phyloP scores from a whole-genome alignment of 1,139 yeast genomes.

The Sugiyamaella pinicola region DNA sequence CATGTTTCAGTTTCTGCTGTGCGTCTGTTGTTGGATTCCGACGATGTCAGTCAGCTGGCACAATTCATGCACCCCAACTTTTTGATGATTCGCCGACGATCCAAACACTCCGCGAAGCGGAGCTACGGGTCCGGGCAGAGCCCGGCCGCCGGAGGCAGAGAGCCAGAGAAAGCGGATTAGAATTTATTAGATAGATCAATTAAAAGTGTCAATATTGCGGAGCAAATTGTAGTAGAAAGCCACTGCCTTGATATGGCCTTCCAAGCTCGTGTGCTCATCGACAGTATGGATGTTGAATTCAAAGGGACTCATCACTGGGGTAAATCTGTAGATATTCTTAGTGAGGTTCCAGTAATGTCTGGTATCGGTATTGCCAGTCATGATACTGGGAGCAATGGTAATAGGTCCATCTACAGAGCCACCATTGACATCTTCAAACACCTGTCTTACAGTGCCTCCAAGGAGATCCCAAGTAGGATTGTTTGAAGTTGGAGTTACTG shows the following conservation, averaged over 20 bases:
- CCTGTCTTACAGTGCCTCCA: slow-evolving; percentile 59
- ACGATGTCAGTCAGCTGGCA: no score
- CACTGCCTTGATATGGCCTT: slow-evolving; percentile 57
- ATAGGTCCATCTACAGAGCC: slow-evolving; percentile 30
- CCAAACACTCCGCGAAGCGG: no score
- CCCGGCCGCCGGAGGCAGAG: no score
- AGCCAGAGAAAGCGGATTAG: no score
- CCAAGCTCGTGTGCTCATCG: slow-evolving; percentile 56
- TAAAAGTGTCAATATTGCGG: slow-evolving; percentile 19
- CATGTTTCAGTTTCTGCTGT: no score
- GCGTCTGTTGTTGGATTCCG: no score
- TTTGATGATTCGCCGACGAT: no score
- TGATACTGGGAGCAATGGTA: slow-evolving; percentile 63
- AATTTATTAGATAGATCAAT: background rate
- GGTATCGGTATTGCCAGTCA: slow-evolving; percentile 87
- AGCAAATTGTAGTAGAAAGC: slow-evolving; percentile 59
- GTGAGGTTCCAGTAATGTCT: slow-evolving; percentile 74
- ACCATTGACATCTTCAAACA: slow-evolving; percentile 53
- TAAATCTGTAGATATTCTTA: slow-evolving; percentile 69
- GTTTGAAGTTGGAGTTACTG: slow-evolving; percentile 51
- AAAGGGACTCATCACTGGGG: slow-evolving; percentile 43
- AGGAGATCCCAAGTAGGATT: slow-evolving; percentile 56
- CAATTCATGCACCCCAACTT: no score
- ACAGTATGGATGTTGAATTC: slow-evolving; percentile 53
- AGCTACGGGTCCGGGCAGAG: no score